phyloP scores from a whole-genome alignment of 163 green algal genomes.

The Chloroidium sp. region DNA sequence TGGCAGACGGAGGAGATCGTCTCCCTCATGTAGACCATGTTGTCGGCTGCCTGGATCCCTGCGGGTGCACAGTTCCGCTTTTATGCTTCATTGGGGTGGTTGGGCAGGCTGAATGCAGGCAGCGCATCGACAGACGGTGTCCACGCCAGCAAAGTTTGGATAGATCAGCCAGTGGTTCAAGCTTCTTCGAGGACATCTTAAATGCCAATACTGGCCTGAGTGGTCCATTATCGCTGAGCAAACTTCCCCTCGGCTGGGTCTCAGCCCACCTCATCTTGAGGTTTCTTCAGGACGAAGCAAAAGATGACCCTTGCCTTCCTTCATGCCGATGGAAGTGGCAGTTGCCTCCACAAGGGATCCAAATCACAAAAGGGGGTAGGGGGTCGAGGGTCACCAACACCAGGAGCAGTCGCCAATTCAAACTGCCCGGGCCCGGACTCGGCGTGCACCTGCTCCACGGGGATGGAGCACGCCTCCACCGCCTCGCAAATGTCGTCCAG shows the following conservation, averaged over 20 bases:
- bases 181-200: too few species aligned
- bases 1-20: constrained; percentile 31
- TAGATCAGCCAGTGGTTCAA: too few species aligned
- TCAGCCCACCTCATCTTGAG: too few species aligned
- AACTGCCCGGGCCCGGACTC: constrained; percentile 62
- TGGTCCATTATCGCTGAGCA: too few species aligned
- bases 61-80: neutral
- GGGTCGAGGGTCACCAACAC: neutral
- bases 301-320: neutral
- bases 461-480: constrained; percentile 30
- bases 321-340: neutral
- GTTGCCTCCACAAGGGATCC: neutral
- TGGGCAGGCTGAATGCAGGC: too few species aligned
- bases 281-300: too few species aligned
- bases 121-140: too few species aligned
- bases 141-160: too few species aligned
- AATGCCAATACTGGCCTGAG: too few species aligned
- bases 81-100: too few species aligned
- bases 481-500: constrained; percentile 39
- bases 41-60: constrained; percentile 30
- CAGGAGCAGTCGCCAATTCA: constrained; percentile 33
- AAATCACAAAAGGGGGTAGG: neutral
- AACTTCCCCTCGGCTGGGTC: too few species aligned
- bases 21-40: constrained; percentile 42
- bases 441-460: constrained; percentile 51